A percentile compares a stretch with the other conserved stretches of the same genome.
Evolutionary conservation across 1,139 yeast species (phyloP).

Genomic region (Tardiomyces depauwii): DNA sequence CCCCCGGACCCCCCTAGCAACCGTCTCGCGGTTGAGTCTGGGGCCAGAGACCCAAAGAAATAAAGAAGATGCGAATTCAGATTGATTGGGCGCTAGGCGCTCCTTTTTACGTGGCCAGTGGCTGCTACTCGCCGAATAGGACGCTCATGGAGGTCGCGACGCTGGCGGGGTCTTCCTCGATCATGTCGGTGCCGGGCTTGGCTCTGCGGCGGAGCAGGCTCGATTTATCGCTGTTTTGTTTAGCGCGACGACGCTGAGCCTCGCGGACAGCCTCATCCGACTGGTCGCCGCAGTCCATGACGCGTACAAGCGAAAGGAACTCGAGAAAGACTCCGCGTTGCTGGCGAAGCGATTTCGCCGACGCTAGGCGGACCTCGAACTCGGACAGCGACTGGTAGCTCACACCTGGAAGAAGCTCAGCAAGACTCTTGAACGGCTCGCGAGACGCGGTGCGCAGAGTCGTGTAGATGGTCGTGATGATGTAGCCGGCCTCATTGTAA

Average conservation of each 20-base stretch:
- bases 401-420: slow-evolving; percentile 29
- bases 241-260: not conserved
- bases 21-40: no score
- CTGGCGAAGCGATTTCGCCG: slow-evolving; percentile 55
- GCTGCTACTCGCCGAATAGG: not conserved
- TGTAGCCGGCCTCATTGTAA: slow-evolving; percentile 83
- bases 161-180: not conserved
- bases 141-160: not conserved
- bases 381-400: slow-evolving; percentile 29
- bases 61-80: no score
- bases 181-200: not conserved
- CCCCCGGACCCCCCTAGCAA: no score
- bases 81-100: no score
- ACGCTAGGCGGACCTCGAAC: slow-evolving; percentile 50
- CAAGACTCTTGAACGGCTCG: slow-evolving; percentile 30
- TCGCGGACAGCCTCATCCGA: not conserved
- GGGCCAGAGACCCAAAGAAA: no score
- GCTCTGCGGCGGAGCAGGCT: not conserved
- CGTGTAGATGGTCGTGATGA: slow-evolving; percentile 70
- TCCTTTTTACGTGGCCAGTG: no score
- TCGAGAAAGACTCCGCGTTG: slow-evolving; percentile 67
- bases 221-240: not conserved
- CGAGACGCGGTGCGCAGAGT: slow-evolving; percentile 50
- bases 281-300: slow-evolving; percentile 10
- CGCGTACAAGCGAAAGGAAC: slow-evolving; percentile 35